These are phyloP conservation scores for Zygosaccharomyces pseudorouxii DNA, from an alignment of 805 yeast species.

Conservation along the genomic window DNA sequence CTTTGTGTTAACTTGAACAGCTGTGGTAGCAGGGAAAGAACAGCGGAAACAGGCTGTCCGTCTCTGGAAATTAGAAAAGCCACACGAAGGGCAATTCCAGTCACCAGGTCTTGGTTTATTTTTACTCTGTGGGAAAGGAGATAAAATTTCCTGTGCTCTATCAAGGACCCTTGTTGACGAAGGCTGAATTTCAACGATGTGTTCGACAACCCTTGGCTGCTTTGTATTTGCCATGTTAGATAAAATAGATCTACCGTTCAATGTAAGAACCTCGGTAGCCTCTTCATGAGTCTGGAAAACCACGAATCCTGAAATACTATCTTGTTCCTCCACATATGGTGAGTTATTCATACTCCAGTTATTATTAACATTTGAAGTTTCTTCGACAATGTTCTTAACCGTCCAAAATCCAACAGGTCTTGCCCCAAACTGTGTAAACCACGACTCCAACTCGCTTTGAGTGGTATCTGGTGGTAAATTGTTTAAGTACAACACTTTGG, in stretches of 20 bases:
- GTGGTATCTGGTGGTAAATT: constrained; percentile 83
- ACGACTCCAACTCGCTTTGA: constrained; percentile 81
- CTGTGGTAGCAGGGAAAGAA: constrained; percentile 77
- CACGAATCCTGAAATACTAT: constrained; percentile 71
- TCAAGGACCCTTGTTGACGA: constrained; percentile 75
- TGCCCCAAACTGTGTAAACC: constrained; percentile 86
- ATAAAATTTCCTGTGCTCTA: constrained; percentile 71
- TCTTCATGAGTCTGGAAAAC: constrained; percentile 82
- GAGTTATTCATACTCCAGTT: constrained; percentile 27
- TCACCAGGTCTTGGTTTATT: constrained; percentile 95
- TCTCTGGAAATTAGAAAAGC: constrained; percentile 90
- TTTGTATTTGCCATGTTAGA: constrained; percentile 35
- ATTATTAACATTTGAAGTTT: constrained; percentile 23
- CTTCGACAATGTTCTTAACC: constrained; percentile 49
- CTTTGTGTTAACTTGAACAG: constrained; percentile 48
- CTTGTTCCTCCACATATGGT: constrained; percentile 41
- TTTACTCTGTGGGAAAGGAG: constrained; percentile 79
- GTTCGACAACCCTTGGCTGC: constrained; percentile 45
- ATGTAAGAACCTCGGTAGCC: constrained; percentile 68
- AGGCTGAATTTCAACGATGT: constrained; percentile 79
- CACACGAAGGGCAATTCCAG: constrained; percentile 97
- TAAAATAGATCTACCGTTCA: constrained; percentile 63
- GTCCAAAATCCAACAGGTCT: constrained; percentile 90
- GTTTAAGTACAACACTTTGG: constrained; percentile 73
- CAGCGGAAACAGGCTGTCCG: constrained; percentile 93